Conservation (phyloP, 805 yeast genomes). For the Suhomyces kilbournensis region DNA sequence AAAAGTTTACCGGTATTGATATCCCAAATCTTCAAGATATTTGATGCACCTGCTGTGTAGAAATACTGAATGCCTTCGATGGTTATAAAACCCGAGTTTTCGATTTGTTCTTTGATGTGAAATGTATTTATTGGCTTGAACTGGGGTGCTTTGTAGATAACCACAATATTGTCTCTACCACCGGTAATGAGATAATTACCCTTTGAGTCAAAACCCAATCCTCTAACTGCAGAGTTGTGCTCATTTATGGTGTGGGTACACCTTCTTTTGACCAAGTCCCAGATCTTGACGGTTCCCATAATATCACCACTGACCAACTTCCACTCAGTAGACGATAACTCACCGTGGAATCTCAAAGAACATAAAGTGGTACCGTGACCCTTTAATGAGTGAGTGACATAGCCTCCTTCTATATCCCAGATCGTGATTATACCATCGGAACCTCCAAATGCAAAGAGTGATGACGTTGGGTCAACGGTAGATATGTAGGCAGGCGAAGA, state of each 20-base stretch:
- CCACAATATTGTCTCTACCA: constrained; percentile 81
- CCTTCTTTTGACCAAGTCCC: constrained; percentile 74
- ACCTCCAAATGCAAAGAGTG: constrained; percentile 89
- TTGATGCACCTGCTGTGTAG: constrained; percentile 79
- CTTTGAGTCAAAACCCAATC: constrained; percentile 57
- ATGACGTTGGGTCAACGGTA: constrained; percentile 73
- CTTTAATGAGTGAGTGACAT: constrained; percentile 81
- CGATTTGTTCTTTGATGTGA: constrained; percentile 71
- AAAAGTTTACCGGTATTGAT: constrained; percentile 45
- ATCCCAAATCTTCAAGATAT: constrained; percentile 66
- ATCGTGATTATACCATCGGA: constrained; percentile 91
- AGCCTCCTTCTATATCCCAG: constrained; percentile 88
- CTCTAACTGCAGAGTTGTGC: constrained; percentile 84
- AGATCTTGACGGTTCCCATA: constrained; percentile 52
- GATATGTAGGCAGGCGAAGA: constrained; percentile 82
- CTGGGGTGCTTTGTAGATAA: constrained; percentile 50
- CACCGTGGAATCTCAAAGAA: constrained; percentile 70
- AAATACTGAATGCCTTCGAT: constrained; percentile 33
- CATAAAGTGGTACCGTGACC: constrained; percentile 93
- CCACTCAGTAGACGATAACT: constrained; percentile 67
- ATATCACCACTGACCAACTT: constrained; percentile 69
- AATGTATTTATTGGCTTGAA: constrained; percentile 61
- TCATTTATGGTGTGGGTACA: constrained; percentile 62
- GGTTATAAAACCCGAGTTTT: constrained; percentile 59
- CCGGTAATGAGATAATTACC: constrained; percentile 68